Evolutionary conservation across 2,329 filamentous ascomycete species (phyloP), one percentile per base, ranked within the genome.

Genomic region (Juglanconis sp.): DNA sequence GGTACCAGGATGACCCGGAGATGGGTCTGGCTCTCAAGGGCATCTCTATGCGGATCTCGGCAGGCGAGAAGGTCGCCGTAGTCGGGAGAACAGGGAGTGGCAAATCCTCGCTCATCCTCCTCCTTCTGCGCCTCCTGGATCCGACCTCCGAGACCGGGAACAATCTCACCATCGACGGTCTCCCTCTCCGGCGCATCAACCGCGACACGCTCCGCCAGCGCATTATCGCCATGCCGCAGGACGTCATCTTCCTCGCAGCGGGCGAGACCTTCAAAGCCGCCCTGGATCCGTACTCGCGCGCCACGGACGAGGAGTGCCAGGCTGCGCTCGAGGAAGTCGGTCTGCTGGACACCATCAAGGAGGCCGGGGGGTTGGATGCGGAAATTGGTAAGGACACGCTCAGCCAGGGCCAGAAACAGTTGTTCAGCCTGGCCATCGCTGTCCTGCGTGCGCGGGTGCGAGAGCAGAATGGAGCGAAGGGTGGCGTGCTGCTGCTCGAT

Each of bases 211-310:
- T 85, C 0, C 79, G 82, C 7, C 70, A 76, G 46, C 77, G 76
- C 0, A 70, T 85, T 42, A 80, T 82, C 31, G 78, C 80, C 4
- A 70, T 85, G 0, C 80, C 82, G 0, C 82, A 86, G 66, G 82
- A 85, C 4, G 68, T 80, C 0, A 76, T 82, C 3, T 83, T 85
- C 67, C 68, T 84, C 1, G 77, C 77, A 0, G 77, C 75, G 40
- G 75, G 72, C 5, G 75, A 72, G 50, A 74, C 72, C 1, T 72
- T 79, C 60, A 70, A 68, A 34, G 55, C 67, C 6, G 81, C 82
- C 58, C 71, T 82, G 0, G 80, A 82, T 59, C 77, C 79, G 0
- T 69, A 70, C 13, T 59, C 62, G 1, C 53, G 62, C 0, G 71
- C 75, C 1, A 72, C 71, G 0, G 65, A 68, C 0, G 65, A 63